phyloP scores from a whole-genome alignment of 768 basidiomycete species.

The Pleurotus tuber-regium region DNA sequence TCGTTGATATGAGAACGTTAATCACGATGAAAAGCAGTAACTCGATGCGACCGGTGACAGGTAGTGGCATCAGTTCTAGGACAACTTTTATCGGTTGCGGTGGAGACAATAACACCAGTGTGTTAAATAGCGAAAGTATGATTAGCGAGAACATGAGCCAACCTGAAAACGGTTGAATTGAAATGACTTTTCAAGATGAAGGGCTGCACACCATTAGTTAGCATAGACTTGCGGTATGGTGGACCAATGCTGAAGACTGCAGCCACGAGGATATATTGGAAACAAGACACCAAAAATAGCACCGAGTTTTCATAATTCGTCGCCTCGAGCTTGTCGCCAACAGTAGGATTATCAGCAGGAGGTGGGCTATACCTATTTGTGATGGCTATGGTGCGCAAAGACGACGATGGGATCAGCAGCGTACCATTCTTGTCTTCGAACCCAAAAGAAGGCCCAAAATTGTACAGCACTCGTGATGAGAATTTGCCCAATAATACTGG shows the following conservation, averaged over 20 bases:
- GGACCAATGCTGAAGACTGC: conserved; percentile 98
- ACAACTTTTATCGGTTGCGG: conserved; percentile 54
- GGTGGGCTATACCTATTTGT: conserved; percentile 66
- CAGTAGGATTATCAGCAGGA: conserved; percentile 36
- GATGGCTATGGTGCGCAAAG: background rate
- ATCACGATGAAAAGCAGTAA: conserved; percentile 64
- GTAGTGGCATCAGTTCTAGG: conserved; percentile 77
- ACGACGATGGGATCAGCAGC: conserved; percentile 8
- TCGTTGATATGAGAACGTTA: conserved; percentile 71
- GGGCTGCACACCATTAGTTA: conserved; percentile 77
- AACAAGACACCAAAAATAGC: conserved; percentile 91
- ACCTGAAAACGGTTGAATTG: conserved; percentile 37
- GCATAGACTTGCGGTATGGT: conserved; percentile 92
- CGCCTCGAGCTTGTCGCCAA: conserved; percentile 73
- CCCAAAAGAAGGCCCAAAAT: conserved; percentile 88
- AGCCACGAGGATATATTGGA: conserved; percentile 97
- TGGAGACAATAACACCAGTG: conserved; percentile 74
- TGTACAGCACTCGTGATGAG: conserved; percentile 81
- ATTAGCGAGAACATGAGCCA: conserved; percentile 80
- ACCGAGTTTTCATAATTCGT: conserved; percentile 90
- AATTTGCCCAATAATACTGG: conserved; percentile 92
- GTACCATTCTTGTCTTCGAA: conserved; percentile 82
- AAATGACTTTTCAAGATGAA: background rate
- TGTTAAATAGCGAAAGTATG: conserved; percentile 67
- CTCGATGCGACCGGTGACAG: conserved; percentile 61